Conservation (phyloP, 2,329 filamentous ascomycete species). For the Talaromyces sp. region DNA sequence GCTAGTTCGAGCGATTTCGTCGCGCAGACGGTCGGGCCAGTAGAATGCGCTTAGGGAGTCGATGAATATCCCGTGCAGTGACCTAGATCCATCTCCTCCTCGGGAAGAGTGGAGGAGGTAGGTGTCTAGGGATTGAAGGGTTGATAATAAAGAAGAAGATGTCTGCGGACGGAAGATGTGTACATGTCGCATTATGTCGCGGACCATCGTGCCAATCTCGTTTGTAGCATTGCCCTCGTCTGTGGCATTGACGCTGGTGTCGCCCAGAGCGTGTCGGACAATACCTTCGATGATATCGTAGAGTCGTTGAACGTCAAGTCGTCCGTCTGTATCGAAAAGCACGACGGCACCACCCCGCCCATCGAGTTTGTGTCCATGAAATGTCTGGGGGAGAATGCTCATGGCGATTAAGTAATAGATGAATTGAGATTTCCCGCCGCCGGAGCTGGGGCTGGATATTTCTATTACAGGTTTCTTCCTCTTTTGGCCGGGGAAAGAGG, state of each 20-base stretch:
- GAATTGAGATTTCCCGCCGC: constrained; percentile 59
- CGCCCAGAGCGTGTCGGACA: constrained; percentile 24
- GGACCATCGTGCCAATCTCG: constrained; percentile 32
- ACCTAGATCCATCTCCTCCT: not conserved
- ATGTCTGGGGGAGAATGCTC: constrained; percentile 50
- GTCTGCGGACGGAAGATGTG: constrained; percentile 59
- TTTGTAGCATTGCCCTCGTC: not conserved
- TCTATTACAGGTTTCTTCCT: constrained; percentile 50
- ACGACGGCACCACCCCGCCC: constrained; percentile 54
- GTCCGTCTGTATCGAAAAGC: constrained; percentile 56
- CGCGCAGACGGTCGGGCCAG: constrained; percentile 51
- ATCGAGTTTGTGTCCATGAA: constrained; percentile 33
- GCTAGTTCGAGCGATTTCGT: constrained; percentile 43
- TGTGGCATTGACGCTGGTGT: not conserved
- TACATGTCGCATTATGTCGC: constrained; percentile 52
- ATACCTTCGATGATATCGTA: constrained; percentile 30
- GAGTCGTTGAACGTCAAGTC: constrained; percentile 54
- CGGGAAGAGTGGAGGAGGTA: constrained; percentile 48
- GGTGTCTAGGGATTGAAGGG: constrained; percentile 46
- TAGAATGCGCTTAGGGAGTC: constrained; percentile 58
- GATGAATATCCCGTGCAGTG: constrained; percentile 52
- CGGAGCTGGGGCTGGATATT: constrained; percentile 52
- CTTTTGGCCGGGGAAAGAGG: not conserved
- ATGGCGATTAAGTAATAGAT: constrained; percentile 56
- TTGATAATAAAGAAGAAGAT: constrained; percentile 51